Conservation (phyloP, 1,284 basidiomycete species). For the Irpex lacteus region DNA sequence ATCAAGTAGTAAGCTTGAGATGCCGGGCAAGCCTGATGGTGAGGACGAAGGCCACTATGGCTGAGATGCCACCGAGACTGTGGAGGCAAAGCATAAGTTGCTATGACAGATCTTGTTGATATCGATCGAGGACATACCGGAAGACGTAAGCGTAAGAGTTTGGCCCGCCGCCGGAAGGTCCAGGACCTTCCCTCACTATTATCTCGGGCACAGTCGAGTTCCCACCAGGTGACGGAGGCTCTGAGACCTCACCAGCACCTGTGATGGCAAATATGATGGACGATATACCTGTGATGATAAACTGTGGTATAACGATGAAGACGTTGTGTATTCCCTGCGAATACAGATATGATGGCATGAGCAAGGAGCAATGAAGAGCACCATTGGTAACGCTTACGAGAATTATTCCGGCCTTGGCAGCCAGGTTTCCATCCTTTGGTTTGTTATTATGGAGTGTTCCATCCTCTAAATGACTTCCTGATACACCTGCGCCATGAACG, state of each 20-base stretch:
- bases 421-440: constrained; percentile 21
- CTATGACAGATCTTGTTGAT: neutral
- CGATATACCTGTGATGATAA: constrained; percentile 66
- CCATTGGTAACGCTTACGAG: constrained; percentile 49
- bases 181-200: constrained; percentile 17
- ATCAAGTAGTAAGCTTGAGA: constrained; percentile 43
- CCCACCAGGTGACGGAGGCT: constrained; percentile 40
- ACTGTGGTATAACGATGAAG: constrained; percentile 80
- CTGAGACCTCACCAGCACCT: constrained; percentile 42
- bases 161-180: constrained; percentile 31
- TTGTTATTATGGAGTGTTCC: constrained; percentile 4
- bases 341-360: constrained; percentile 5
- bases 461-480: constrained; percentile 16
- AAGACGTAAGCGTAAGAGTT: constrained; percentile 80
- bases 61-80: constrained; percentile 75
- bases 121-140: constrained; percentile 41
- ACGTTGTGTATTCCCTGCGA: constrained; percentile 87
- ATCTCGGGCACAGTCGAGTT: constrained; percentile 15
- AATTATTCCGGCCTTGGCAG: constrained; percentile 84
- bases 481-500: constrained; percentile 26
- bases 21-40: constrained; percentile 65
- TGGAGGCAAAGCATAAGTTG: constrained; percentile 1
- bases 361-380: too few relatives aligned
- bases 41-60: constrained; percentile 66
- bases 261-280: constrained; percentile 68